These are phyloP conservation scores for Ogataea minuta DNA, from an alignment of 805 yeast species.

Conservation along the genomic window DNA sequence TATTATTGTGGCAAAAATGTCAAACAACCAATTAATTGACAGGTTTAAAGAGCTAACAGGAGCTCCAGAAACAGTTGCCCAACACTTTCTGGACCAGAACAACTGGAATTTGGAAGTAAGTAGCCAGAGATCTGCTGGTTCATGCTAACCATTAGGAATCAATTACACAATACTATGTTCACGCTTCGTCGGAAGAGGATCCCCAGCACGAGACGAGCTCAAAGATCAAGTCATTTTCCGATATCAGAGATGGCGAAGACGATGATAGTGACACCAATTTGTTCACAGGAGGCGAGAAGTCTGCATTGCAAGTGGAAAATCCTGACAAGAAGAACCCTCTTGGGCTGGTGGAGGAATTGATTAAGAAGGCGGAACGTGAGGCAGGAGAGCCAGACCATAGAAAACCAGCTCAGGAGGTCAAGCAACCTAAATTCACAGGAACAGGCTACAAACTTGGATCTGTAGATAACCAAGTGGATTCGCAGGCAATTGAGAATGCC, in stretches of 20 bases:
- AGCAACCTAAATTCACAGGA: conserved; percentile 41
- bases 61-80: conserved; percentile 38
- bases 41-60: conserved; percentile 40
- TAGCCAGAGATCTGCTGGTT: not conserved
- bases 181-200: conserved; percentile 17
- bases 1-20: conserved; percentile 13
- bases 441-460: conserved; percentile 55
- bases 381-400: conserved; percentile 48
- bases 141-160: conserved; percentile 21
- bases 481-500: conserved; percentile 32
- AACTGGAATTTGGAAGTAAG: conserved; percentile 30
- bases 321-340: conserved; percentile 47
- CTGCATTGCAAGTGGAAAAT: conserved; percentile 76
- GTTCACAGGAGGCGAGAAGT: conserved; percentile 67
- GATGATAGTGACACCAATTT: conserved; percentile 36
- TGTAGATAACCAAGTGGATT: conserved; percentile 37
- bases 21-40: conserved; percentile 23
- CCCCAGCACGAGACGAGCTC: conserved; percentile 9
- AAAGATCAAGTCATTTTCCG: conserved; percentile 34
- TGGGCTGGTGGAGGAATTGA: conserved; percentile 50
- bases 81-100: conserved; percentile 34
- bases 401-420: conserved; percentile 28
- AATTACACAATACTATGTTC: conserved; percentile 27
- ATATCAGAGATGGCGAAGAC: conserved; percentile 32
- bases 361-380: conserved; percentile 66